These are phyloP conservation scores for Thalassiosira livingstoniorum DNA, from an alignment of 352 stramenopile species.

Conservation along the genomic window DNA sequence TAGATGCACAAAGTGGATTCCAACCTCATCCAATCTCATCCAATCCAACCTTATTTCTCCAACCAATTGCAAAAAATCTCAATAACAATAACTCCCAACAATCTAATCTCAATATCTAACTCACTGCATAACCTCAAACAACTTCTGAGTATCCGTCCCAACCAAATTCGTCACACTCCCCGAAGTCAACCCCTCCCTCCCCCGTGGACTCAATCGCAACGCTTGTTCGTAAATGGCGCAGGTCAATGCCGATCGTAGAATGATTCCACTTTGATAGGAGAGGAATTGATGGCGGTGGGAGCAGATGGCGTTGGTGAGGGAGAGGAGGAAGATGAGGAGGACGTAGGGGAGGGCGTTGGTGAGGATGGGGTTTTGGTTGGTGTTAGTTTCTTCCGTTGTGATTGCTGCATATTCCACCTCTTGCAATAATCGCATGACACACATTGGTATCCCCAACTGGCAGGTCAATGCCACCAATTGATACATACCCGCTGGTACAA, in stretches of 20 bases:
- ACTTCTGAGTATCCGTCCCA: slow-evolving; percentile 83
- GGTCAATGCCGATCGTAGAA: slow-evolving; percentile 64
- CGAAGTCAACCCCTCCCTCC: slow-evolving; percentile 63
- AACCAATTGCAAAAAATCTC: too few relatives aligned
- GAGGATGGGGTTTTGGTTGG: too few relatives aligned
- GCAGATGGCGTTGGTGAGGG: slow-evolving; percentile 67
- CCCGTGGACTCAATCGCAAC: slow-evolving; percentile 68
- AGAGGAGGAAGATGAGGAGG: slow-evolving; percentile 62
- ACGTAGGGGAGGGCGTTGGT: slow-evolving; percentile 56
- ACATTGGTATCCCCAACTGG: slow-evolving; percentile 52
- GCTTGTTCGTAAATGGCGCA: slow-evolving; percentile 70
- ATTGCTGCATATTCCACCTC: too few relatives aligned
- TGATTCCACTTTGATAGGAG: slow-evolving; percentile 73
- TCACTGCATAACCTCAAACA: slow-evolving; percentile 84
- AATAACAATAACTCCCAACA: too few relatives aligned
- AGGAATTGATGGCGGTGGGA: slow-evolving; percentile 79
- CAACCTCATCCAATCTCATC: too few relatives aligned
- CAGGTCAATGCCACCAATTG: slow-evolving; percentile 39
- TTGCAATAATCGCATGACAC: slow-evolving; percentile 44
- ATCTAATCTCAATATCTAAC: too few relatives aligned
- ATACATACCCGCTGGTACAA: slow-evolving; percentile 48
- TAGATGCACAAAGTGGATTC: too few relatives aligned
- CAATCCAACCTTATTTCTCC: too few relatives aligned
- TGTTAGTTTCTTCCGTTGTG: too few relatives aligned
- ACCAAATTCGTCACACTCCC: slow-evolving; percentile 82